Conservation (phyloP, 768 basidiomycete genomes). For the Zangia roseola region DNA sequence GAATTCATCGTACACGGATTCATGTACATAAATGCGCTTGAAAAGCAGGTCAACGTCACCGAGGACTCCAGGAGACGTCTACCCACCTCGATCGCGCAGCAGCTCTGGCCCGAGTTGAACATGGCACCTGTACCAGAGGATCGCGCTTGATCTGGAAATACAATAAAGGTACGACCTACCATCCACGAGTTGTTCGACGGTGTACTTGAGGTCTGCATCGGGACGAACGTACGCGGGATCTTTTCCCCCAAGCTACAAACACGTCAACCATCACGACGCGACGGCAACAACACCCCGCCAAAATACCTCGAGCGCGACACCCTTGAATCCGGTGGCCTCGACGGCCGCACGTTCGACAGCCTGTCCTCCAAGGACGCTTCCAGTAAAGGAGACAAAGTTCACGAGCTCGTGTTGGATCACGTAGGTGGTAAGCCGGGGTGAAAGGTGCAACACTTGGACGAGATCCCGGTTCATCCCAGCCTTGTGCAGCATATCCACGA, state of each 20-base stretch:
- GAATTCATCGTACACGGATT: conserved; percentile 76
- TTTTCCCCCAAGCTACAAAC: conserved; percentile 86
- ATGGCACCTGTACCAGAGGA: conserved; percentile 63
- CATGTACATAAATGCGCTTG: conserved; percentile 92
- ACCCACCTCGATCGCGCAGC: conserved; percentile 85
- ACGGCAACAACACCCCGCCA: background rate
- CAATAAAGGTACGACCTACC: no score
- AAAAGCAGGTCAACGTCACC: background rate
- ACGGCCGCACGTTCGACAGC: conserved; percentile 72
- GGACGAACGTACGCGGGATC: conserved; percentile 93
- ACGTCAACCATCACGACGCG: conserved; percentile 2
- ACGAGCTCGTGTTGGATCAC: conserved; percentile 65
- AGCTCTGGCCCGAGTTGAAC: conserved; percentile 98
- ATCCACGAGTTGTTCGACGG: conserved; percentile 85
- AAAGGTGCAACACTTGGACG: conserved; percentile 75
- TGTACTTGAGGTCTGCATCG: conserved; percentile 84
- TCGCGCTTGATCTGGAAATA: no score
- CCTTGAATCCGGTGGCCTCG: conserved; percentile 70
- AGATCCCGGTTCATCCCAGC: conserved; percentile 80
- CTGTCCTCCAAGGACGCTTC: conserved; percentile 75
- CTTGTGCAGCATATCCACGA: conserved; percentile 61
- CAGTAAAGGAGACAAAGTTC: conserved; percentile 89
- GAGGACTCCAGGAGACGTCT: background rate
- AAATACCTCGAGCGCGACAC: conserved; percentile 77
- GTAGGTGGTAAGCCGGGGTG: conserved; percentile 55